Percentiles rank a stretch among this genome's conserved stretches.
Conservation (phyloP, 139 green algal species). For the Choricystis sp. region DNA sequence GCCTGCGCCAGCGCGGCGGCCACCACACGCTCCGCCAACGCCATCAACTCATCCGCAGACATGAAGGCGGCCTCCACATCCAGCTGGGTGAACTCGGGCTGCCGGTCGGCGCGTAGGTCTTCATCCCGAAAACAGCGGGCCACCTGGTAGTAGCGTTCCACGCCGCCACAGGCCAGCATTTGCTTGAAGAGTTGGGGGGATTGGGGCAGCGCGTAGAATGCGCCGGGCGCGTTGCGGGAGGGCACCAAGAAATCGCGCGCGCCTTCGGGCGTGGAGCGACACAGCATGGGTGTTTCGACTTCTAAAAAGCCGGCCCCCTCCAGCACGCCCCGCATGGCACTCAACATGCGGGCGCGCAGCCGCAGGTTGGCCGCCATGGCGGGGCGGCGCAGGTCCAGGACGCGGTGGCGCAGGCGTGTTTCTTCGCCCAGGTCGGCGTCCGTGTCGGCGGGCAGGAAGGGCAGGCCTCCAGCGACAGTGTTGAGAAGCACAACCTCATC, state of each 20-base stretch:
- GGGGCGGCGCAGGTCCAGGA: constrained; percentile 82
- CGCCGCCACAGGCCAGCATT: constrained; percentile 92
- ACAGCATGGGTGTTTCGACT: constrained; percentile 93
- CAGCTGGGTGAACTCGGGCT: constrained; percentile 97
- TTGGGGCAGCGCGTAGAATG: constrained; percentile 92
- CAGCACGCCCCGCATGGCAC: constrained; percentile 55
- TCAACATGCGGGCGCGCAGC: constrained; percentile 63
- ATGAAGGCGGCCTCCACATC: constrained; percentile 93
- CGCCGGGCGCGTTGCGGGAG: constrained; percentile 41
- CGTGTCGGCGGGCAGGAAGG: constrained; percentile 57
- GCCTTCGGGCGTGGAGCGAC: constrained; percentile 86
- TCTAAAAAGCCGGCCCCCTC: constrained; percentile 56
- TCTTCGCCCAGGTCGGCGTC: constrained; percentile 55
- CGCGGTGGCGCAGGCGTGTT: constrained; percentile 59
- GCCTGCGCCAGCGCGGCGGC: constrained; percentile 42
- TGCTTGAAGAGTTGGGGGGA: constrained; percentile 98
- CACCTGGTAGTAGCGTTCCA: constrained; percentile 90
- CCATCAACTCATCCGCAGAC: constrained; percentile 65
- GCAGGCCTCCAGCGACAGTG: constrained; percentile 51
- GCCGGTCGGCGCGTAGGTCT: constrained; percentile 78
- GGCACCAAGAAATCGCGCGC: constrained; percentile 94
- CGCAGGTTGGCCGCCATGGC: constrained; percentile 77
- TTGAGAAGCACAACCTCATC: constrained; percentile 59
- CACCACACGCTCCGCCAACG: constrained; percentile 69
- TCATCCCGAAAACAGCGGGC: constrained; percentile 93